Evolutionary conservation across 1,139 yeast species (phyloP).

Genomic region (Taphrina deformans): DNA sequence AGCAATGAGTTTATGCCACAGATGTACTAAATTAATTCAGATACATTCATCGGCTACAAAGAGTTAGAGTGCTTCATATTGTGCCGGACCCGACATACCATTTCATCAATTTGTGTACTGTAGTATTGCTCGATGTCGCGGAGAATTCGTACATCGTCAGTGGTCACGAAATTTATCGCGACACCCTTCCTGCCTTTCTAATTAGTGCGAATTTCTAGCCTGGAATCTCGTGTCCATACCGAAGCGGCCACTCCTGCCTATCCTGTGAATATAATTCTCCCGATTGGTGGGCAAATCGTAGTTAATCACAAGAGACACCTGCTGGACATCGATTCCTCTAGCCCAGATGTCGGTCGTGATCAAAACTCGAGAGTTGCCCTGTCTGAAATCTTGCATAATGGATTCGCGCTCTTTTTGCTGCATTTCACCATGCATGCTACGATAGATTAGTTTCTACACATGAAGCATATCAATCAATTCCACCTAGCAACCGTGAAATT

Average conservation of each 20-base stretch:
- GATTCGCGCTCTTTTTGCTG: slow-evolving; percentile 96
- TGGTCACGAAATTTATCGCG: slow-evolving; percentile 96
- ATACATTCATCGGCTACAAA: slow-evolving; percentile 11
- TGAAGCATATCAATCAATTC: background rate
- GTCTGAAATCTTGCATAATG: slow-evolving; percentile 97
- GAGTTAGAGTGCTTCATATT: background rate
- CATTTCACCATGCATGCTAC: slow-evolving; percentile 90
- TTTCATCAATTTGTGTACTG: slow-evolving; percentile 96
- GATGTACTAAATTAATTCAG: slow-evolving; percentile 11
- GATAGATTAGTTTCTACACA: background rate
- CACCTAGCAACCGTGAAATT: slow-evolving; percentile 83
- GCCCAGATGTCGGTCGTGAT: slow-evolving; percentile 97
- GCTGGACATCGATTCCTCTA: slow-evolving; percentile 99
- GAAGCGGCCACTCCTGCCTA: slow-evolving; percentile 99
- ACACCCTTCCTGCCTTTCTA: slow-evolving; percentile 87
- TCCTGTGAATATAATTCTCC: slow-evolving; percentile 98
- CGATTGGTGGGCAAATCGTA: slow-evolving; percentile 96
- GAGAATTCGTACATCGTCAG: slow-evolving; percentile 86
- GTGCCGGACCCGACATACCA: slow-evolving; percentile 46
- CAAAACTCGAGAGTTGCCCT: slow-evolving; percentile 96
- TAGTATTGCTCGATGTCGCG: slow-evolving; percentile 98
- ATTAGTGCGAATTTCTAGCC: background rate
- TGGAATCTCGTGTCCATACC: slow-evolving; percentile 44
- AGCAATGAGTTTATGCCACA: background rate
- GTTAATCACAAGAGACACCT: slow-evolving; percentile 95